Evolutionary conservation across 2,329 filamentous ascomycete species (phyloP).

Genomic region (Trichothecium roseum): DNA sequence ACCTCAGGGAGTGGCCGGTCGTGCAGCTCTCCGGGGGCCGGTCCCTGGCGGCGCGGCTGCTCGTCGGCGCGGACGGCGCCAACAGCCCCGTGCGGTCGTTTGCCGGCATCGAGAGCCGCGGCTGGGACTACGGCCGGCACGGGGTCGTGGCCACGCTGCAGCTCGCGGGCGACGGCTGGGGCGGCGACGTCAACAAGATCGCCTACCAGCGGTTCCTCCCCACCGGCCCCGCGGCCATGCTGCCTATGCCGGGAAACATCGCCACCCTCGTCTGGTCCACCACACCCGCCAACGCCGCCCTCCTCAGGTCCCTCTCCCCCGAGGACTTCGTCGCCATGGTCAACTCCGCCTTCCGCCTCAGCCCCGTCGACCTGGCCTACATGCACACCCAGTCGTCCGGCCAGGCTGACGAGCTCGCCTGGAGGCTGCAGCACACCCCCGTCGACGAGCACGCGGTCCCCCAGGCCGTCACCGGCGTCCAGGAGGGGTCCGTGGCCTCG

Average conservation of each 20-base stretch:
- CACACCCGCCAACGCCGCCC: slow-evolving; percentile 65
- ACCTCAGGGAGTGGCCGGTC: slow-evolving; percentile 82
- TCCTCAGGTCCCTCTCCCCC: slow-evolving; percentile 64
- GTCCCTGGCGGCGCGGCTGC: slow-evolving; percentile 66
- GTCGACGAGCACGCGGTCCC: slow-evolving; percentile 47
- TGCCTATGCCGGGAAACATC: slow-evolving; percentile 75
- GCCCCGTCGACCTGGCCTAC: slow-evolving; percentile 68
- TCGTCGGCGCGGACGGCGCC: slow-evolving; percentile 88
- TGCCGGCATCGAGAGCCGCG: slow-evolving; percentile 72
- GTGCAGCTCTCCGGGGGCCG: slow-evolving; percentile 60
- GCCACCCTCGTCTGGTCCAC: slow-evolving; percentile 94
- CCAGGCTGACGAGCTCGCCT: slow-evolving; percentile 68
- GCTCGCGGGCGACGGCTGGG: slow-evolving; percentile 51
- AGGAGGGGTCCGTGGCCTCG: slow-evolving; percentile 70
- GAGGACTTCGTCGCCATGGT: slow-evolving; percentile 77
- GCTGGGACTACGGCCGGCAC: slow-evolving; percentile 89
- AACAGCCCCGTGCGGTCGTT: slow-evolving; percentile 90
- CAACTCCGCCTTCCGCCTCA: slow-evolving; percentile 84
- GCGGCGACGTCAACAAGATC: slow-evolving; percentile 49
- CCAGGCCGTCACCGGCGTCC: slow-evolving; percentile 57
- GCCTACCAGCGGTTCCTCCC: slow-evolving; percentile 95
- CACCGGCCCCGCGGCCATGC: slow-evolving; percentile 80
- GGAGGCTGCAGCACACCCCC: slow-evolving; percentile 66
- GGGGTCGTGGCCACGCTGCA: slow-evolving; percentile 84
- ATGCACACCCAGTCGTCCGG: slow-evolving; percentile 55